These are phyloP conservation scores for Pseudotulostoma volvatum DNA, from an alignment of 495 filamentous ascomycete genomes.

Conservation along the genomic window DNA sequence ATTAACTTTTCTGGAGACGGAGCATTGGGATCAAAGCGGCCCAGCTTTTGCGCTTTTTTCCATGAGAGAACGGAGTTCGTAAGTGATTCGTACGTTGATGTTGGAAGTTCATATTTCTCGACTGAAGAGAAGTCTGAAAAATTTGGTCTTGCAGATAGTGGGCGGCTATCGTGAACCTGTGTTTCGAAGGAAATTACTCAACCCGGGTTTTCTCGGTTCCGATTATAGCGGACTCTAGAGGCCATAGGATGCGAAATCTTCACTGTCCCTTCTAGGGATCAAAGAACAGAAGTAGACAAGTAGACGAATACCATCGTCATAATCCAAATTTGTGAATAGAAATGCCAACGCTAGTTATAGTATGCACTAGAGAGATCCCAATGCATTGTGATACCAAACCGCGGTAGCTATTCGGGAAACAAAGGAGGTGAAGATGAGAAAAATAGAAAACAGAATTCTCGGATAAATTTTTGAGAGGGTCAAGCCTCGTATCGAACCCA, in stretches of 20 bases:
- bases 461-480: constrained; percentile 2
- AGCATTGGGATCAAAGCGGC: constrained; percentile 82
- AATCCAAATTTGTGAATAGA: too few relatives aligned
- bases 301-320: too few relatives aligned
- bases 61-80: constrained; percentile 78
- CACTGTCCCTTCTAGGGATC: not conserved
- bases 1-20: constrained; percentile 41
- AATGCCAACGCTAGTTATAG: too few relatives aligned
- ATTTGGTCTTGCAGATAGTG: constrained; percentile 51
- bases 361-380: too few relatives aligned
- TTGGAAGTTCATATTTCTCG: constrained; percentile 71
- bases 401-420: too few relatives aligned
- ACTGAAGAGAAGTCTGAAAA: constrained; percentile 65
- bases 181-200: too few relatives aligned
- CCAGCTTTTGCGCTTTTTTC: constrained; percentile 83
- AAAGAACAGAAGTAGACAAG: not conserved
- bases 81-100: constrained; percentile 65
- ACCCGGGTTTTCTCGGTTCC: too few relatives aligned
- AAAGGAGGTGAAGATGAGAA: too few relatives aligned
- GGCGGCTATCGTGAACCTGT: constrained; percentile 69
- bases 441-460: constrained; percentile 2
- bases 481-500: too few relatives aligned
- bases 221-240: too few relatives aligned
- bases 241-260: too few relatives aligned
- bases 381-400: too few relatives aligned